phyloP scores from a whole-genome alignment of 805 yeast species.

The Sugiyamaella qingdaonensis region DNA sequence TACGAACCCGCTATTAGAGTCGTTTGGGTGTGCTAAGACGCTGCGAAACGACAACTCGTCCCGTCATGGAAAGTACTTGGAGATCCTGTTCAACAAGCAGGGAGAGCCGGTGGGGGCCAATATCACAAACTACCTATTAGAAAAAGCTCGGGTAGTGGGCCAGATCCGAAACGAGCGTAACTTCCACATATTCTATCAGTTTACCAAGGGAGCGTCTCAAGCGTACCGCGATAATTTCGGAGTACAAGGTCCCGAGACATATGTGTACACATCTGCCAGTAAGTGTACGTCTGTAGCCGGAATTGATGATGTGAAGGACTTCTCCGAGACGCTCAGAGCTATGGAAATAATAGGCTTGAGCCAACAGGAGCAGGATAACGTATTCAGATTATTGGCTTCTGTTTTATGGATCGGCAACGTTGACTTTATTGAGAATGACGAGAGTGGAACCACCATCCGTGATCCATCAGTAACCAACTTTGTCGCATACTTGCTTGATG shows the following conservation, averaged over 20 bases:
- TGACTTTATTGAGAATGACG: constrained; percentile 77
- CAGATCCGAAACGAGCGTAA: constrained; percentile 91
- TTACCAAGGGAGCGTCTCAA: constrained; percentile 85
- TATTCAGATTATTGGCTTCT: constrained; percentile 78
- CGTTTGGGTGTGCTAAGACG: constrained; percentile 93
- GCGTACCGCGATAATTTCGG: constrained; percentile 80
- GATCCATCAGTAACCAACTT: constrained; percentile 92
- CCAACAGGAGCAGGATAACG: constrained; percentile 82
- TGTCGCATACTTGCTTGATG: constrained; percentile 86
- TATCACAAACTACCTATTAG: constrained; percentile 89
- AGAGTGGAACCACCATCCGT: constrained; percentile 75
- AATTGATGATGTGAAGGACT: constrained; percentile 78
- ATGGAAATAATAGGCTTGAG: constrained; percentile 83
- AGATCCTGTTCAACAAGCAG: constrained; percentile 75
- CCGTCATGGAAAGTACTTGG: constrained; percentile 89
- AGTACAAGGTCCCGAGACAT: constrained; percentile 90
- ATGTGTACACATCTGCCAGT: constrained; percentile 80
- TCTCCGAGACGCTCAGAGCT: constrained; percentile 73
- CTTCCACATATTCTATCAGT: constrained; percentile 95
- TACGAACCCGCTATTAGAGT: constrained; percentile 86
- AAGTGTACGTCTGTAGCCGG: constrained; percentile 83
- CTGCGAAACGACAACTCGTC: constrained; percentile 85
- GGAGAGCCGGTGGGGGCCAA: constrained; percentile 93
- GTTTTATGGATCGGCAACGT: constrained; percentile 94
- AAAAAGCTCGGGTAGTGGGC: constrained; percentile 94